Evolutionary conservation across 768 basidiomycete species (phyloP).

Genomic region (Melanogaster broomeanus): DNA sequence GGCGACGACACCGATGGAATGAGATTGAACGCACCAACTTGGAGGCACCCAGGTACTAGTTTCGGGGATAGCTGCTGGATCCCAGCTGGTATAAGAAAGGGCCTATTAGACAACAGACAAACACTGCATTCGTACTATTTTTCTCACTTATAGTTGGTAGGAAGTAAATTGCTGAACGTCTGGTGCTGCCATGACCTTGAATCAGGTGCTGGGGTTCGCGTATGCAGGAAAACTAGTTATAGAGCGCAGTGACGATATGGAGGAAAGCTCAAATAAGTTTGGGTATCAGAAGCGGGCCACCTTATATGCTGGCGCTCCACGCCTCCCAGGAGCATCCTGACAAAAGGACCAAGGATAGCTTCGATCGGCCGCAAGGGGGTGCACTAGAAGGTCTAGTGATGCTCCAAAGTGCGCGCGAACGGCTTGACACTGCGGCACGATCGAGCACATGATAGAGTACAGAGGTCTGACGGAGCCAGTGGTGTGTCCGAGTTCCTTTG

Average conservation of each 20-base stretch:
- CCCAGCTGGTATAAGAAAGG: conserved; percentile 15
- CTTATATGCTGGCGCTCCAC: not conserved
- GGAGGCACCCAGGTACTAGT: conserved; percentile 29
- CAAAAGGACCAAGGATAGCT: not conserved
- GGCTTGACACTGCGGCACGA: too few species aligned
- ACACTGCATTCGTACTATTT: not conserved
- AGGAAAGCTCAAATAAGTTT: not conserved
- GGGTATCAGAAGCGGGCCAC: too few species aligned
- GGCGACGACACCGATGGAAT: not conserved
- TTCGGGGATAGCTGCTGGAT: conserved; percentile 22
- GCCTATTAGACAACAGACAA: not conserved
- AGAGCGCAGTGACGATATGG: not conserved
- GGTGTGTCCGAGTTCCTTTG: too few species aligned
- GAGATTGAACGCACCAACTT: conserved; percentile 14
- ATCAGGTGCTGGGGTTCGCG: too few species aligned
- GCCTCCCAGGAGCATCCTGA: not conserved
- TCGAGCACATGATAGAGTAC: too few species aligned
- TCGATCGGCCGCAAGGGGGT: too few species aligned
- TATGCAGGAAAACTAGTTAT: not conserved
- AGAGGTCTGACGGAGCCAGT: too few species aligned
- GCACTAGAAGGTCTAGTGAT: not conserved
- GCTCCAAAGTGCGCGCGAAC: not conserved
- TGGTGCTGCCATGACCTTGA: conserved; percentile 20
- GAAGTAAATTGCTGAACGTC: conserved; percentile 18
- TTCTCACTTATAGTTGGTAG: conserved; percentile 18